Evolutionary conservation across 495 filamentous ascomycete species (phyloP).

Genomic region (Xylaria telfairii): DNA sequence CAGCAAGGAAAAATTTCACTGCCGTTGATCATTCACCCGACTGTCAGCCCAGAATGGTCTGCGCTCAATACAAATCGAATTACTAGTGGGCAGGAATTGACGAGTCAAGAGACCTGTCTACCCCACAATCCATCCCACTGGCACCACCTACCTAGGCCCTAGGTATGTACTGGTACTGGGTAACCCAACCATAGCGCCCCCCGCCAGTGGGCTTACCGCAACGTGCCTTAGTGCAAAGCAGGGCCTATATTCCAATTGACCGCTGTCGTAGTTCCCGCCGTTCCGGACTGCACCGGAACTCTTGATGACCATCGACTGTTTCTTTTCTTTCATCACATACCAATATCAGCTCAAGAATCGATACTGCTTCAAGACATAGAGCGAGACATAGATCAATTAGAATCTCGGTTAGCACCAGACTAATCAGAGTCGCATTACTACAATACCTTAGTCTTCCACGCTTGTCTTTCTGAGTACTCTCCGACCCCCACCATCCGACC

Average conservation of each 20-base stretch:
- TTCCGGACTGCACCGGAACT: constrained; percentile 19
- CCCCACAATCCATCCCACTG: constrained; percentile 2
- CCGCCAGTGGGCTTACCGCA: constrained; percentile 14
- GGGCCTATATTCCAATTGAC: constrained; percentile 20
- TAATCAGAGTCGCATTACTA: neutral
- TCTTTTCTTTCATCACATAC: constrained; percentile 5
- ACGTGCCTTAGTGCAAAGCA: neutral
- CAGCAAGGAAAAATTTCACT: neutral
- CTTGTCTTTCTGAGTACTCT: neutral
- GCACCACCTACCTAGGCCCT: neutral
- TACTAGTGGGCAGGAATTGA: neutral
- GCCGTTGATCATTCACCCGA: neutral
- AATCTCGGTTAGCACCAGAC: neutral
- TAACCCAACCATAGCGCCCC: neutral
- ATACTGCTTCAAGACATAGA: constrained; percentile 17
- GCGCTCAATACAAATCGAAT: neutral
- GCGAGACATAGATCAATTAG: constrained; percentile 7
- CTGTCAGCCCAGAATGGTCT: constrained; percentile 16
- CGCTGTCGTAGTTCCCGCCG: constrained; percentile 17
- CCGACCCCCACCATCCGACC: constrained; percentile 28
- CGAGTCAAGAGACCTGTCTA: neutral
- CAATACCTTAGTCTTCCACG: neutral
- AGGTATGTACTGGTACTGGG: neutral
- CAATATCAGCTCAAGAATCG: neutral
- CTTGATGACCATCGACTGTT: neutral